Base-by-base conservation (phyloP, 345 rosid genomes). In the Aquilaria malaccensis region DNA sequence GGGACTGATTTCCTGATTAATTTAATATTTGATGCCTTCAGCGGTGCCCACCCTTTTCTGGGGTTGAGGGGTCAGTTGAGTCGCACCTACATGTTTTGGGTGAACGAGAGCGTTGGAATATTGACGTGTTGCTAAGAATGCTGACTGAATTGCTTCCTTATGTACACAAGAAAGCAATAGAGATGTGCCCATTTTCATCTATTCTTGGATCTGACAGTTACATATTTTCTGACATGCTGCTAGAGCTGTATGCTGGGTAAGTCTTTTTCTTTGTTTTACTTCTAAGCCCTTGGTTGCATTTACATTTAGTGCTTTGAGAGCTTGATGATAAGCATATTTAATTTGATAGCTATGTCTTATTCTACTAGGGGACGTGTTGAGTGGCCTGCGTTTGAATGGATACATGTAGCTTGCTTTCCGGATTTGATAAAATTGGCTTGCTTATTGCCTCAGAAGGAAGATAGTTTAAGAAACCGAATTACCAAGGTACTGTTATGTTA, bases 341-440 rank as follows among this genome's bases (percentile, higher is more conserved):
- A 10, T 63, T 49, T 71, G 55, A 67, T 62, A 60, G 30, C 61
- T 67, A 60, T 63, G 5, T 61, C 46, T 56, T 75, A 48, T 74
- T 54, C 70, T 47, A 52, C 52, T 67, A 87, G 98, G 84, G 94
- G 88, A 66, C 79, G 66, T 66, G 76, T 79, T 15, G 94, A 85
- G 67, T 93, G 98, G 98, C 89, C 83, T 53, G 77, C 77, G 70
- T 93, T 93, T 77, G 96, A 87, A 69, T 93, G 98, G 98, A 81
- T 89, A 83, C 88, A 87, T 79, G 81, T 77, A 4, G 91, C 87
- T 69, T 93, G 98, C 92, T 83, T 89, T 74, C 84, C 97, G 61
- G 81, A 74, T 75, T 75, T 93, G 76, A 79, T 89, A 71, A 87
- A 84, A 64, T 73, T 93, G 69, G 78, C 85, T 64, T 84, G 87